These are phyloP conservation scores for Botrytis squamosa DNA, from an alignment of 2,329 filamentous ascomycete genomes.

Conservation along the genomic window DNA sequence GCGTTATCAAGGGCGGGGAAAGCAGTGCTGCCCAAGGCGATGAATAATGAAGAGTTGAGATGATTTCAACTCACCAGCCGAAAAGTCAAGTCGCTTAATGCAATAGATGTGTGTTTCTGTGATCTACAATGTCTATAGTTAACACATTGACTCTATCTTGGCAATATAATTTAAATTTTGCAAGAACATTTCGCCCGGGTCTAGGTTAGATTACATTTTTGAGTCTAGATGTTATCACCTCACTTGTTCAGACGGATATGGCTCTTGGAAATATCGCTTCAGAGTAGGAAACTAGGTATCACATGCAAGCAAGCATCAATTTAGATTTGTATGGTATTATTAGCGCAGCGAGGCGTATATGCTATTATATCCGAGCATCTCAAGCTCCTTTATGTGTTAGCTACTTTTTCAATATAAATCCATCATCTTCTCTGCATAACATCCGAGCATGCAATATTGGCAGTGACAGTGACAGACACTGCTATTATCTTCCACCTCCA, in stretches of 20 bases:
- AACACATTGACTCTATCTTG: neutral
- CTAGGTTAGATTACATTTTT: neutral
- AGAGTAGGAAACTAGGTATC: neutral
- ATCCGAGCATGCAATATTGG: neutral
- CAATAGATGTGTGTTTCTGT: slow-evolving; percentile 1
- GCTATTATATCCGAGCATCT: neutral
- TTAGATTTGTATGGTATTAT: too few species aligned
- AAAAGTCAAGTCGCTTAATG: neutral
- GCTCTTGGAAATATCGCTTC: neutral
- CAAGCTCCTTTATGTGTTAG: neutral
- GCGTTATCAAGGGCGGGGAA: neutral
- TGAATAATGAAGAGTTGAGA: neutral
- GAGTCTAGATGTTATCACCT: neutral
- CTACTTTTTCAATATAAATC: neutral
- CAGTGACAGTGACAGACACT: neutral
- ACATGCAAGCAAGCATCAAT: neutral
- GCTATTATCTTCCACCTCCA: neutral
- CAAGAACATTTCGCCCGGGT: neutral
- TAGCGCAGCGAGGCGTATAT: too few species aligned
- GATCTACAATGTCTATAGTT: neutral
- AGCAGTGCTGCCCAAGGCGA: slow-evolving; percentile 4
- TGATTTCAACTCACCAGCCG: neutral
- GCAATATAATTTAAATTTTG: neutral
- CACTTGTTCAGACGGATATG: neutral
- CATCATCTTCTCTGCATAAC: neutral